phyloP scores from a whole-genome alignment of 2,329 filamentous ascomycete genomes.

The Trichoderma atrobrunneum region DNA sequence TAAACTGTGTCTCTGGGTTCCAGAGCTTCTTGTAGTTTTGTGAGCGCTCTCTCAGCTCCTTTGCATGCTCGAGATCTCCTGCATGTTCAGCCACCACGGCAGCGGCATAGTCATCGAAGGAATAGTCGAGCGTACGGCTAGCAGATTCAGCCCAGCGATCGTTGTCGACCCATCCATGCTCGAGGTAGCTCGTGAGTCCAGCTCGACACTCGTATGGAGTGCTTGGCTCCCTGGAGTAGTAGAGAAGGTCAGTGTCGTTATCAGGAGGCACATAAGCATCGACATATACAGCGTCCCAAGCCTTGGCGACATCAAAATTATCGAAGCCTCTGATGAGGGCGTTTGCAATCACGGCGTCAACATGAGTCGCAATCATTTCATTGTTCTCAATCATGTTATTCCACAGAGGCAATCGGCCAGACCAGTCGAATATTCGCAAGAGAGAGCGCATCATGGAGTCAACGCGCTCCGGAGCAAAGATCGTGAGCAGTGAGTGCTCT shows the following conservation, averaged over 20 bases:
- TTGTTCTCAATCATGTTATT: slow-evolving; percentile 49
- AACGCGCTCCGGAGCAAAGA: slow-evolving; percentile 46
- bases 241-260: slow-evolving; percentile 42
- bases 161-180: slow-evolving; percentile 46
- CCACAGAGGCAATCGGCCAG: slow-evolving; percentile 47
- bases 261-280: slow-evolving; percentile 45
- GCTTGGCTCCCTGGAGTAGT: slow-evolving; percentile 45
- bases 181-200: slow-evolving; percentile 43
- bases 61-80: slow-evolving; percentile 33
- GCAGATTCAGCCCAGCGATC: slow-evolving; percentile 47
- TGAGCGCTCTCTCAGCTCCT: slow-evolving; percentile 35
- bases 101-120: slow-evolving; percentile 46
- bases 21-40: slow-evolving; percentile 42
- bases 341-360: slow-evolving; percentile 47
- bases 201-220: slow-evolving; percentile 46
- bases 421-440: slow-evolving; percentile 45
- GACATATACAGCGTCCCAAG: slow-evolving; percentile 43
- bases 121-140: slow-evolving; percentile 47
- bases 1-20: slow-evolving; percentile 44
- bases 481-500: slow-evolving; percentile 44
- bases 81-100: slow-evolving; percentile 39
- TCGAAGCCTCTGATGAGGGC: slow-evolving; percentile 42
- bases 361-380: slow-evolving; percentile 50
- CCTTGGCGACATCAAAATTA: slow-evolving; percentile 41
- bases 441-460: slow-evolving; percentile 48